phyloP scores from a whole-genome alignment of 306 rosid species.

The Cajanus cajan region DNA sequence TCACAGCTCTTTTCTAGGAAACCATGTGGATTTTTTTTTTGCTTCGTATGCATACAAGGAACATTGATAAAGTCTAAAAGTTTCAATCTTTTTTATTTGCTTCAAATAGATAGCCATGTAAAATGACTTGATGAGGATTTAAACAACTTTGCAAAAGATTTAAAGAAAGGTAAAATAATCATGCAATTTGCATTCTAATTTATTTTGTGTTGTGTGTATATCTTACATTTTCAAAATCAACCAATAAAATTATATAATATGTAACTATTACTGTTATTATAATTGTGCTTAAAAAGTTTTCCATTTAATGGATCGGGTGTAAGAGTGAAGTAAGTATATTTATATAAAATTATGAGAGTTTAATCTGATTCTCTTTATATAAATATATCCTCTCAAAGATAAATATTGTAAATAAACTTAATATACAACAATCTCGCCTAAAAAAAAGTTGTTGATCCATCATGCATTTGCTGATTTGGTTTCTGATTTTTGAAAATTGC shows the following conservation, averaged over 20 bases:
- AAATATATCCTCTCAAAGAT: too few species aligned
- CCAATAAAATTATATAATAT: neutral
- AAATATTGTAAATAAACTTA: too few species aligned
- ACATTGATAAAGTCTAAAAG: constrained; percentile 25
- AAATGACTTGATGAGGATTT: constrained; percentile 96
- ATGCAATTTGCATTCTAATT: constrained; percentile 19
- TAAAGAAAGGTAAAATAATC: constrained; percentile 79
- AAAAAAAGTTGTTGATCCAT: too few species aligned
- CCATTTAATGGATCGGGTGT: neutral
- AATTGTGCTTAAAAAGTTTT: neutral
- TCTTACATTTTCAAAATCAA: constrained; percentile 10
- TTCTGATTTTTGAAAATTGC: too few species aligned
- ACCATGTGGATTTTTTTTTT: neutral
- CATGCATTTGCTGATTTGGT: too few species aligned
- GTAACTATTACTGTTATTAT: neutral
- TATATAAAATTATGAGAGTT: too few species aligned
- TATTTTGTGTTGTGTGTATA: constrained; percentile 15
- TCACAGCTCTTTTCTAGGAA: constrained; percentile 13
- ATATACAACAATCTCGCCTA: too few species aligned
- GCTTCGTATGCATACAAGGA: constrained; percentile 20
- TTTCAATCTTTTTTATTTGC: constrained; percentile 38
- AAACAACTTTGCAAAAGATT: constrained; percentile 85
- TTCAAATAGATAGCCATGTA: constrained; percentile 91
- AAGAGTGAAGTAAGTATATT: neutral
- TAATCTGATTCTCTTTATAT: too few species aligned